phyloP scores from a whole-genome alignment of 441 rosid genomes.

The Croton laevigatus region DNA sequence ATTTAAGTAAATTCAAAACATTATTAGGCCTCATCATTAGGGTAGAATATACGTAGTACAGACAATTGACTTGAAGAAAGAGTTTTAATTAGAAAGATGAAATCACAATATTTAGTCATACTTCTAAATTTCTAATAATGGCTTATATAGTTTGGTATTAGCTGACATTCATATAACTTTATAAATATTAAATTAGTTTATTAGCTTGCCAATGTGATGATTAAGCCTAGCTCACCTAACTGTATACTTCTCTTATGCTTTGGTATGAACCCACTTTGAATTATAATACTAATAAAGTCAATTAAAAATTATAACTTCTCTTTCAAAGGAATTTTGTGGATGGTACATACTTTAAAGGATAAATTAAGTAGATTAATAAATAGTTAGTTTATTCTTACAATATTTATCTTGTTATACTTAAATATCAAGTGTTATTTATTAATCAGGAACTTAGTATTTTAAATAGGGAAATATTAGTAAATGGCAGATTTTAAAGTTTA shows the following conservation, averaged over 20 bases:
- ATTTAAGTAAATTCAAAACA: not conserved
- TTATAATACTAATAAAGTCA: not conserved
- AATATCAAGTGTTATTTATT: not conserved
- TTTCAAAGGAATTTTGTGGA: not conserved
- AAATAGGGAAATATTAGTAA: too few species aligned
- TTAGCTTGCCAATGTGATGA: conserved; percentile 1
- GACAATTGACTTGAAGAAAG: conserved; percentile 9
- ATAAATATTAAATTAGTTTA: not conserved
- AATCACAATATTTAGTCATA: too few species aligned
- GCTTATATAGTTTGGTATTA: conserved; percentile 1
- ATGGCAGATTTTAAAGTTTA: too few species aligned
- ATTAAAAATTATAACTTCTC: not conserved
- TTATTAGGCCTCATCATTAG: conserved; percentile 16
- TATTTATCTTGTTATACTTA: not conserved
- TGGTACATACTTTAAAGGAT: not conserved
- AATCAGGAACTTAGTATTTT: not conserved
- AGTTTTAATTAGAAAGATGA: not conserved
- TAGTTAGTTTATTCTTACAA: not conserved
- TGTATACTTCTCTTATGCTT: not conserved
- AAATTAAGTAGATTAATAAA: not conserved
- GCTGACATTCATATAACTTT: conserved; percentile 12
- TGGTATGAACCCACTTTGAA: not conserved
- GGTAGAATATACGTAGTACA: conserved; percentile 12
- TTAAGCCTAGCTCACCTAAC: not conserved
- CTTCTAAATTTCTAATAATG: not conserved